A percentile compares a stretch with the other conserved stretches of the same genome.
These are phyloP conservation scores for Physcomitrellopsis africana DNA, from an alignment of 225 moss, liverwort and hornwort species.

Conservation along the genomic window DNA sequence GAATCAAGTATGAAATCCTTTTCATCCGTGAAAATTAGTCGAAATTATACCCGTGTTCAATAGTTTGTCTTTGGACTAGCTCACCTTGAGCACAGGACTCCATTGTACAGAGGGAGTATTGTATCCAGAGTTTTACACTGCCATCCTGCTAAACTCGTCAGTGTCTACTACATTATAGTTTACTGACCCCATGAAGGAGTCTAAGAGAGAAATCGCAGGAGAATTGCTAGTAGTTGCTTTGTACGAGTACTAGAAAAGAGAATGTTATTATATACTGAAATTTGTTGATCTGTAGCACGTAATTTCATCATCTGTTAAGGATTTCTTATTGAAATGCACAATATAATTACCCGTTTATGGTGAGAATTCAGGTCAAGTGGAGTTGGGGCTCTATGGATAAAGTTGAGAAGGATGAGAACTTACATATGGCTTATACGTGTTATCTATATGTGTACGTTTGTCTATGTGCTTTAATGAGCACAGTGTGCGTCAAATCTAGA, in stretches of 20 bases:
- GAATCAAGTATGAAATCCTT: constrained; percentile 20
- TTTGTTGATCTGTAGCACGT: neutral
- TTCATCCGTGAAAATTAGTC: constrained; percentile 33
- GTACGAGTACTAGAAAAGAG: constrained; percentile 1
- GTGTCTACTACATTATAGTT: constrained; percentile 1
- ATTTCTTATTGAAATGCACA: neutral
- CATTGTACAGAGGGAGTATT: constrained; percentile 46
- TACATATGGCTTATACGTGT: too few species aligned
- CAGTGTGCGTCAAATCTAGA: too few species aligned
- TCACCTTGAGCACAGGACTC: constrained; percentile 36
- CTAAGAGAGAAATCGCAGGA: neutral
- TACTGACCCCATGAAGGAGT: constrained; percentile 13
- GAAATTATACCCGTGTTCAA: constrained; percentile 18
- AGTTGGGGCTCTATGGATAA: neutral
- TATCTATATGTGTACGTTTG: neutral
- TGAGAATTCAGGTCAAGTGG: neutral
- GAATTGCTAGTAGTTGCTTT: constrained; percentile 3
- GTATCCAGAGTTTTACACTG: constrained; percentile 47
- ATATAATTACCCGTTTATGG: neutral
- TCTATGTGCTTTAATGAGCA: neutral
- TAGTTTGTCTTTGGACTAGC: constrained; percentile 34
- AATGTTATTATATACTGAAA: neutral
- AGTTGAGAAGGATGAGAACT: neutral
- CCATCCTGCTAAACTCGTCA: constrained; percentile 21
- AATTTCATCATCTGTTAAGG: neutral